Evolutionary conservation across 108 stramenopile genomes (phyloP), one percentile per base, ranked within the genome.

Genomic region (Chaetoceros tenuissimus): DNA sequence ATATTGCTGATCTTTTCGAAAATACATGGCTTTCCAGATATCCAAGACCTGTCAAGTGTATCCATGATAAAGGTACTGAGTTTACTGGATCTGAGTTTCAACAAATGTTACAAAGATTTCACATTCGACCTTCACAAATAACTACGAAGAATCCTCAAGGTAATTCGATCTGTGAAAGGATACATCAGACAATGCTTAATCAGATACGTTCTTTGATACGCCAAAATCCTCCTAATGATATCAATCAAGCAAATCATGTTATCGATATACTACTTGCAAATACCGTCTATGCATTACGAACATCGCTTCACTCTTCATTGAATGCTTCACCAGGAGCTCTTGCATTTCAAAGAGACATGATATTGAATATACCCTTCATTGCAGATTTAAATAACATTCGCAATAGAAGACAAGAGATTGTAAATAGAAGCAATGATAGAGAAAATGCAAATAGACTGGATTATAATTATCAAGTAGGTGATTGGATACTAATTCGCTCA

Each of bases 81-180:
- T 79, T 79, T 44, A 53, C 50, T 26, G 72, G 77, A 7, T 43
- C 26, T 3, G 66, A 59, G 16, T 79, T 79, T 28, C 67, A 68
- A 46, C 16, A 43, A 46, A 57, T n/a, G 27, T 50, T 75, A 0
- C 19, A 17, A 20, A 48, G 48, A 1, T 64, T 67, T 50, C 56
- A 53, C 23, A 76, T 75, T 47, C 45, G 51, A 0, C 22, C 18
- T 40, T 53, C 44, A 57, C 72, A 53, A 2, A 76, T 65, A 0
- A 71, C 73, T 3, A 53, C 61, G 0, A 62, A 63, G 30, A 79
- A 72, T 55, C 75, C 79, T 19, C 63, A 63, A 48, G 57, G 61
- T 0, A 73, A 80, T 21, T 47, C 74, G 0, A 24, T 76, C n/a
- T n/a, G n/a, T n/a, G n/a, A n/a, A n/a, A n/a, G n/a, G n/a, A n/a